These are phyloP conservation scores for Acer negundo DNA, from an alignment of 345 rosid species.

Conservation along the genomic window DNA sequence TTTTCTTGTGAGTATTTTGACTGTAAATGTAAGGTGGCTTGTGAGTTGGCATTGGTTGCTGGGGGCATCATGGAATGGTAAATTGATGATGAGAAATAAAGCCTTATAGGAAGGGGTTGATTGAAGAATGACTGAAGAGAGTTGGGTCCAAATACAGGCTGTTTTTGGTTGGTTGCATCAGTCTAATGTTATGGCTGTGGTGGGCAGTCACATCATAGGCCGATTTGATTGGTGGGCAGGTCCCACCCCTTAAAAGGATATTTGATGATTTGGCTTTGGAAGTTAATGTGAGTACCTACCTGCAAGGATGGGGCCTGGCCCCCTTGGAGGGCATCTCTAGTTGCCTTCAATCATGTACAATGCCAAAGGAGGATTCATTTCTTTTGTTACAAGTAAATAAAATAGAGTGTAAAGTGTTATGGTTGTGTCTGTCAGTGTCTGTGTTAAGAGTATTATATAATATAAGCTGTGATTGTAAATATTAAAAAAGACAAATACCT, in stretches of 20 bases:
- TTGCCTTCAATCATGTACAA: no score
- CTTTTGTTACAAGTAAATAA: no score
- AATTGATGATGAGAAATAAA: neutral
- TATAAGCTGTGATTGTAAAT: no score
- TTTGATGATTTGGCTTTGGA: neutral
- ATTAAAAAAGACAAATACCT: no score
- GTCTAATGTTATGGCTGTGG: neutral
- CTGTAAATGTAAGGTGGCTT: neutral
- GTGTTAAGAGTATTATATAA: no score
- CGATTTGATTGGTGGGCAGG: neutral
- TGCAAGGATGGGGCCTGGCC: no score
- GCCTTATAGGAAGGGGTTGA: neutral
- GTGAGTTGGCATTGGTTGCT: neutral
- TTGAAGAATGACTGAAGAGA: neutral
- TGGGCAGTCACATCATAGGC: neutral
- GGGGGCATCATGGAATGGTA: no score
- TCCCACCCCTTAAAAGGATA: neutral
- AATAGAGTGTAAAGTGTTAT: no score
- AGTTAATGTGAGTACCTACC: neutral
- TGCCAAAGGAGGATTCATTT: no score
- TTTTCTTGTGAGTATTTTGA: neutral
- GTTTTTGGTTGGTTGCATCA: neutral
- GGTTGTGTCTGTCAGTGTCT: no score
- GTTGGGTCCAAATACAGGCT: conserved; percentile 14
- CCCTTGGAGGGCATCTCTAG: no score